Conservation (phyloP, 2,329 filamentous ascomycete genomes). For the Gnomoniopsis smithogilvyi region DNA sequence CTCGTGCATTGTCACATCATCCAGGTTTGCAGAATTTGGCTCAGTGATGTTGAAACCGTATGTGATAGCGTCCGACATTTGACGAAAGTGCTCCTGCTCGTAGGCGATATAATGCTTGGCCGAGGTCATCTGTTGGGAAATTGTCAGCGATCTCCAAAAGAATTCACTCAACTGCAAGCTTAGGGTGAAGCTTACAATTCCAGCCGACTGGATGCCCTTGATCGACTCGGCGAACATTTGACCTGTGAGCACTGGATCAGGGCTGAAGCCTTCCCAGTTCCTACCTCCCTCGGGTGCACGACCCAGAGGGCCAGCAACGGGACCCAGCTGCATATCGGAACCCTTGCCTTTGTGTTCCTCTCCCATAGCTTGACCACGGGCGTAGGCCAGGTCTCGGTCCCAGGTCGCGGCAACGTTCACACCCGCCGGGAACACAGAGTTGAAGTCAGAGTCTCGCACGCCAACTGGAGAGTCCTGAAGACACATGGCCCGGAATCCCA, state of each 20-base stretch:
- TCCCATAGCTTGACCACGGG: conserved; percentile 67
- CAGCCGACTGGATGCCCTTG: conserved; percentile 59
- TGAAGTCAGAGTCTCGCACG: conserved; percentile 62
- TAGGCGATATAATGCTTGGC: conserved; percentile 29
- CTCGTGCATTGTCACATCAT: conserved; percentile 26
- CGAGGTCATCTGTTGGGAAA: conserved; percentile 29
- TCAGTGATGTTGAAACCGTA: conserved; percentile 5
- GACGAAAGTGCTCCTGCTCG: conserved; percentile 30
- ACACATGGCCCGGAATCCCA: conserved; percentile 59
- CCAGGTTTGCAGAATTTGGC: conserved; percentile 23
- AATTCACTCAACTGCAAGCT: neutral
- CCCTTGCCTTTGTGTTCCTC: conserved; percentile 70
- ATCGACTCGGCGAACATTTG: conserved; percentile 62
- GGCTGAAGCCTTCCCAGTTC: conserved; percentile 57
- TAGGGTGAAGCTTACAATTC: conserved; percentile 26
- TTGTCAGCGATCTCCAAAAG: too few relatives aligned
- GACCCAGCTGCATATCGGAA: conserved; percentile 68
- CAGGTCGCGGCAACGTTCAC: conserved; percentile 71
- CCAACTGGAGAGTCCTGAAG: conserved; percentile 71
- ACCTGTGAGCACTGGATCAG: conserved; percentile 67
- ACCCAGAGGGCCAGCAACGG: conserved; percentile 58
- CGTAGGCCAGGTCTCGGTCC: conserved; percentile 63
- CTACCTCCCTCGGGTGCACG: conserved; percentile 61
- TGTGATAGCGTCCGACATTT: neutral
- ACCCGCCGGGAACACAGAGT: conserved; percentile 68